Evolutionary conservation across 2,329 filamentous ascomycete species (phyloP), one percentile per base, ranked within the genome.

Genomic region (Emmonsia crescens): DNA sequence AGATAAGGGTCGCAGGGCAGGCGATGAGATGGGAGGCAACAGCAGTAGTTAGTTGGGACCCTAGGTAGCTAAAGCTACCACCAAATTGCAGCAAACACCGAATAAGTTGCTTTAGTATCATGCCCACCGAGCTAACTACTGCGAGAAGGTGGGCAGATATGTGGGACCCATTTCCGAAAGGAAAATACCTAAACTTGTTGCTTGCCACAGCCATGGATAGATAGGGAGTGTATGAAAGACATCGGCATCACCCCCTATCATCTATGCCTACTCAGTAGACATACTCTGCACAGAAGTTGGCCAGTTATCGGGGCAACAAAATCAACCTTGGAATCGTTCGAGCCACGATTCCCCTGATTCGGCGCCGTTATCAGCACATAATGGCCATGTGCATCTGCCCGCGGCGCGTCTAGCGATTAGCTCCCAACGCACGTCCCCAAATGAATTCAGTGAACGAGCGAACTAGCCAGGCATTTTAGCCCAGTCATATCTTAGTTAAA

Each of bases 391-490:
- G 2, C 10, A 29, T 8, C 10, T 51, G 10, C 9, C 12, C 3
- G 52, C 52, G 33, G 52, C 52, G 52, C 52, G 52, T 21, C 31
- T 56, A 40, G 52, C 33, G 52, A 24, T 56, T 52, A 52, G 49
- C 49, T 27, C 27, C 27, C 24, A 12, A 31, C 24, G 29, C 49
- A 52, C 29, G 49, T 56, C 44, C 44, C 44, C 2, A 12, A 12
- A 9, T n/a, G 19, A 12, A 38, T 12, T 21, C 6, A 21, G 33
- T 4, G 52, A 56, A 24, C 52, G 21, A 55, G 29, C 14, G 38
- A 42, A 16, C 38, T 16, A 42, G 16, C 16, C 5, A 42, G 10
- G 38, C 3, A 4, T 42, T 1, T 4, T 46, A 46, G 42, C 42
- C 24, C 16, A 24, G 27, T 38, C 29, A 38, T 12, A 24, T 24